These are phyloP conservation scores for Didymella segeticola DNA, from an alignment of 2,329 filamentous ascomycete genomes.

Conservation along the genomic window DNA sequence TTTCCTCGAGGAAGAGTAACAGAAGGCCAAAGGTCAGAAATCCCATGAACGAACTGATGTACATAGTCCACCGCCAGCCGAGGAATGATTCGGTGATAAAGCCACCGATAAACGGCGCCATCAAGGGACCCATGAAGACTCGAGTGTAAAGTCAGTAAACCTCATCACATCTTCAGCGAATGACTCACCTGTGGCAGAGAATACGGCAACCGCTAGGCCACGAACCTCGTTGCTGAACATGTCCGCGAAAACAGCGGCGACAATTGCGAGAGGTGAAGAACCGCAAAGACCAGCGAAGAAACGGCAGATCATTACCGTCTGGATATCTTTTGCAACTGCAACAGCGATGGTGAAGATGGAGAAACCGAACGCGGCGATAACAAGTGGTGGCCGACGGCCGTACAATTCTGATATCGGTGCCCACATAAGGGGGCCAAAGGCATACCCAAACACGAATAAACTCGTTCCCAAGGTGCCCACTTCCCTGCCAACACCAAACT, in stretches of 20 bases:
- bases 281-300: conserved; percentile 63
- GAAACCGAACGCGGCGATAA: conserved; percentile 59
- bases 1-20: conserved; percentile 63
- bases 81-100: conserved; percentile 58
- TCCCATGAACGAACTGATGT: conserved; percentile 64
- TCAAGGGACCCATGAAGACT: conserved; percentile 58
- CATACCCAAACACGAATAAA: conserved; percentile 47
- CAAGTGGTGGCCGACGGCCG: conserved; percentile 58
- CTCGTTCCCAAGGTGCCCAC: conserved; percentile 45
- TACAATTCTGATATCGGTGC: conserved; percentile 62
- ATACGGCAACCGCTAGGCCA: conserved; percentile 56
- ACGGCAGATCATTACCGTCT: conserved; percentile 60
- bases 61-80: conserved; percentile 64
- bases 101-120: conserved; percentile 62
- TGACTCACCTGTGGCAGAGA: conserved; percentile 56
- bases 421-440: conserved; percentile 50
- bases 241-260: conserved; percentile 63
- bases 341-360: conserved; percentile 58
- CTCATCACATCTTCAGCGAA: too few species aligned
- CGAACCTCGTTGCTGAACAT: conserved; percentile 59
- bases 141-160: too few species aligned
- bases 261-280: conserved; percentile 59
- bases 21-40: conserved; percentile 57
- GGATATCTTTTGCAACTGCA: conserved; percentile 59
- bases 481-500: conserved; percentile 41